These are phyloP conservation scores for Trypanosoma conorhini DNA, from an alignment of 208 protist genomes.

Conservation along the genomic window DNA sequence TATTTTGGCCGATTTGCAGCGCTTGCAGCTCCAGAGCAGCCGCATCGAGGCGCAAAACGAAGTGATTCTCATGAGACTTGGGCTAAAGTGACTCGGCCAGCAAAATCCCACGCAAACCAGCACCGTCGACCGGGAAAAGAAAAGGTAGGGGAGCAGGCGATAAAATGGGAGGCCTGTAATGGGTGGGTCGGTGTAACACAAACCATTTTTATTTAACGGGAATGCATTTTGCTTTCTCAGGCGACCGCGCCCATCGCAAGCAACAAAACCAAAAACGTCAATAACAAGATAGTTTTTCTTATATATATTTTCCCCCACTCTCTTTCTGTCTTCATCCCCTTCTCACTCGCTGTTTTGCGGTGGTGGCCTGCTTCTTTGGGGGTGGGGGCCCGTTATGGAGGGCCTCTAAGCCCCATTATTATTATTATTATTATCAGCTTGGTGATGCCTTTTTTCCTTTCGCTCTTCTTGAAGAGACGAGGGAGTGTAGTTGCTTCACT, in stretches of 20 bases:
- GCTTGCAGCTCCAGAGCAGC: slow-evolving; percentile 52
- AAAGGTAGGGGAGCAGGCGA: neutral
- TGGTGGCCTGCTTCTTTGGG: neutral
- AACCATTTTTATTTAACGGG: neutral
- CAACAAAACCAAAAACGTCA: neutral
- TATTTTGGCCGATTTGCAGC: slow-evolving; percentile 42
- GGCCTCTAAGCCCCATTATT: slow-evolving; percentile 1
- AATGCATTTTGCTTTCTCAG: neutral
- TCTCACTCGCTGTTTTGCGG: slow-evolving; percentile 15
- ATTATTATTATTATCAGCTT: slow-evolving; percentile 4
- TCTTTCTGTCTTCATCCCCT: neutral
- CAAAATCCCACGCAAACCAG: neutral
- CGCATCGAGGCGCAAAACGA: slow-evolving; percentile 64
- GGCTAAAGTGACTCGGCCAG: neutral
- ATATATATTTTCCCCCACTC: neutral
- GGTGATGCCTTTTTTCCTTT: neutral
- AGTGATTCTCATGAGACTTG: slow-evolving; percentile 44
- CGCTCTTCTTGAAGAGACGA: neutral
- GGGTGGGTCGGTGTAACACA: neutral
- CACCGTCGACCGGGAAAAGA: neutral
- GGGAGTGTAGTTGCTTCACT: neutral
- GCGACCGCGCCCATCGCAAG: neutral
- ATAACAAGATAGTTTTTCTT: neutral
- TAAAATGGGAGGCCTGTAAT: neutral
- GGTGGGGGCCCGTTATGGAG: neutral